Evolutionary conservation across 257 asterid species (phyloP), one percentile per base, ranked within the genome.

Genomic region (Nicotiana obtusifolia): DNA sequence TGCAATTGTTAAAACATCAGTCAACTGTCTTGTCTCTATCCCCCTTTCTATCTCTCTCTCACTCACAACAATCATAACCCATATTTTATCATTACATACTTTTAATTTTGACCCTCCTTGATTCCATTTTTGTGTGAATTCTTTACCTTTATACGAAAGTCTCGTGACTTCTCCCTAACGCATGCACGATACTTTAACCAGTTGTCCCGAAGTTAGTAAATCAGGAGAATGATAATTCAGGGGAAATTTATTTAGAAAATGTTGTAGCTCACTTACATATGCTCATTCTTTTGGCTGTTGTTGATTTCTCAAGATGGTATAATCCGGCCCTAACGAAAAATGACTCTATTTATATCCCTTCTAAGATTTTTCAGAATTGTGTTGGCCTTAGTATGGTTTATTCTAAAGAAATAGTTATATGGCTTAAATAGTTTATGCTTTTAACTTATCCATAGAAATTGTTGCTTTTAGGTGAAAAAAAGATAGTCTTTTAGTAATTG

Each of bases 1-100:
- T 82, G 66, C 52, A 49, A 35, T 66, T 80, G 80, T 76, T 66
- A 31, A 67, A 62, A 69, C 82, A 56, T 77, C 80, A 64, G 82
- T 82, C 84, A 82, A 78, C 80, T 73, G 78, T 75, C 85, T 28
- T 64, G 85, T 81, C 77, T 81, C 47, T 64, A 16, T 81, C 66
- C 2, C 4, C 26, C 49, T 28, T 66, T 71, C 57, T 83, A 73
- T 83, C 66, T 83, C 82, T 83, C 66, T 47, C 79, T 75, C 59
- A 9, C 62, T 24, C 80, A 75, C 61, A 24, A 49, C 62, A 75
- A 75, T 49, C 62, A 75, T 49, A 75, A 9, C 80, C 26, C 52
- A 14, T 71, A 13, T 24, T 75, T 60, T 49, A 75, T 75, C 62
- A 75, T 49, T 15, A 75, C 80, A 75, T 26, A 75, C 80, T 75